Percentiles rank a stretch among this genome's conserved stretches.
Evolutionary conservation across 2,329 filamentous ascomycete species (phyloP).

Genomic region (Furcasterigmium furcatum): DNA sequence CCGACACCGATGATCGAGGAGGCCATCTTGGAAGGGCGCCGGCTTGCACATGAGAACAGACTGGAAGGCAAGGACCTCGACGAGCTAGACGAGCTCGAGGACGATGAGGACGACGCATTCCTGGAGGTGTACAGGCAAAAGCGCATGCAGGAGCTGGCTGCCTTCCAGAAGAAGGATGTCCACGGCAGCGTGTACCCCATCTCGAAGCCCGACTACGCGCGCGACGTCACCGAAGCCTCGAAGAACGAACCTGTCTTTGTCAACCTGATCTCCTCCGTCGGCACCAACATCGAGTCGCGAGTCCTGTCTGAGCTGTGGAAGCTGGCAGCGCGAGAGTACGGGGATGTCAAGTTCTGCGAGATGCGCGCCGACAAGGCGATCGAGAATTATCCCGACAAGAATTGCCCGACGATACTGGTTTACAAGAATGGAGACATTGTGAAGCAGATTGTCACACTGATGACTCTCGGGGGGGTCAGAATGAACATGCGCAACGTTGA

Average conservation of each 20-base stretch:
- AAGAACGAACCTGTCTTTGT: constrained; percentile 68
- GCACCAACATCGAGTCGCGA: constrained; percentile 81
- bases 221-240: constrained; percentile 89
- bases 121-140: constrained; percentile 85
- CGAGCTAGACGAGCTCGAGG: constrained; percentile 89
- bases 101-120: constrained; percentile 92
- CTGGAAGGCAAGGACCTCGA: constrained; percentile 93
- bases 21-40: constrained; percentile 78
- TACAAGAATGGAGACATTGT: constrained; percentile 92
- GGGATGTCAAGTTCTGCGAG: constrained; percentile 96
- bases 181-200: constrained; percentile 92
- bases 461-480: constrained; percentile 69
- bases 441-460: constrained; percentile 87
- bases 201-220: constrained; percentile 89
- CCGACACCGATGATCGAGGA: constrained; percentile 96
- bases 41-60: constrained; percentile 85
- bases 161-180: constrained; percentile 70
- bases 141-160: constrained; percentile 77
- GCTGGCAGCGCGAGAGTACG: constrained; percentile 78
- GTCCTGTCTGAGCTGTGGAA: constrained; percentile 84
- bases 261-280: constrained; percentile 73
- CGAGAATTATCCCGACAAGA: constrained; percentile 91
- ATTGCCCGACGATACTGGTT: constrained; percentile 89
- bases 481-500: constrained; percentile 76
- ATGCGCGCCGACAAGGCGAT: constrained; percentile 91